Evolutionary conservation across 1,139 yeast species (phyloP), one percentile per base, ranked within the genome.

Genomic region (Dujonia santamariae): DNA sequence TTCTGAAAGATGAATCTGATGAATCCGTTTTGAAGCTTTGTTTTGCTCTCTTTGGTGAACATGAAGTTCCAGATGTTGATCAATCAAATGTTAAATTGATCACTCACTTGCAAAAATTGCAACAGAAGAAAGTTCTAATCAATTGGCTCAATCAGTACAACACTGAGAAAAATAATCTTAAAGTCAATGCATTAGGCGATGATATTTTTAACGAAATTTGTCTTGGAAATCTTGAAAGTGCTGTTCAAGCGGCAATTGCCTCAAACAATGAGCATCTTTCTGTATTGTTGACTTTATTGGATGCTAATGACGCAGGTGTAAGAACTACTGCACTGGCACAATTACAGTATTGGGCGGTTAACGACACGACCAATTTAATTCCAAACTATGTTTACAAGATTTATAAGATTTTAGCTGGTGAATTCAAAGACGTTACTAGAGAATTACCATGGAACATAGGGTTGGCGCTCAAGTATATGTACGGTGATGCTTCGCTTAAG

Each of bases 181-280:
- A 21, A 11, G n/a, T 12, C 23, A 11, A 11, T 12, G 9, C 23
- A 12, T 12, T 21, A 12, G 23, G 11, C 11, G 32, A 80, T 29
- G 53, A 56, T 18, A 68, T 85, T 0, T 78, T 80, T 48, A 51
- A 72, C 3, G 54, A 68, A 19, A 49, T 88, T 9, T 66, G 80
- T 30, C 65, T 75, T 4, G 80, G 85, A 32, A 74, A 80, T 36
- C 51, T 86, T 28, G 61, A 70, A 8, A 63, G 65, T 21, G 97
- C 97, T 1, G 68, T 84, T 7, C 63, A 66, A 25, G 42, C 63
- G 1, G 88, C 96, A 0, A 58, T 80, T 4, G 62, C 69, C 16
- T 58, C 82, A 0, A 70, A 70, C 9, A 83, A 84, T 47, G 59
- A 72, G 7, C 96, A 88, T 53, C 58, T 90, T 23, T 78, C 95